Conservation (phyloP, 2,329 filamentous ascomycete species). For the Hypoxylon sp. region DNA sequence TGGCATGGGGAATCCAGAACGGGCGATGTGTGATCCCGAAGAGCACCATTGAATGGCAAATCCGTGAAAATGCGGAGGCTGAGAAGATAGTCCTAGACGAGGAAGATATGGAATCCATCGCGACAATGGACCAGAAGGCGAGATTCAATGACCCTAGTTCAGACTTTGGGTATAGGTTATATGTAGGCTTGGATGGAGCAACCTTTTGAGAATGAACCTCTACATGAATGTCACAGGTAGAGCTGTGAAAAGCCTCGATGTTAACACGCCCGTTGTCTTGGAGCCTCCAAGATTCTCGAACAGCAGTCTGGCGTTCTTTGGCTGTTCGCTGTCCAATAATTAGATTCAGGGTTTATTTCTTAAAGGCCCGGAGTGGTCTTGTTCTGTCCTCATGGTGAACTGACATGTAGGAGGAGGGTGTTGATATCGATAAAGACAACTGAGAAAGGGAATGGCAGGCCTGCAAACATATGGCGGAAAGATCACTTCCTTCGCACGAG, state of each 20-base stretch:
- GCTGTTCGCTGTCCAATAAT: too few relatives aligned
- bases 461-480: too few relatives aligned
- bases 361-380: too few relatives aligned
- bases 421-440: too few relatives aligned
- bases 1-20: constrained; percentile 54
- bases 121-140: constrained; percentile 35
- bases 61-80: constrained; percentile 37
- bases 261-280: too few relatives aligned
- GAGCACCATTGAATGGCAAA: constrained; percentile 50
- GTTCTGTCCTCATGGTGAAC: too few relatives aligned
- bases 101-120: constrained; percentile 34
- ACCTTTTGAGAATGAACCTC: neutral
- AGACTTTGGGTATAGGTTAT: constrained; percentile 47
- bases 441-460: too few relatives aligned
- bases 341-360: too few relatives aligned
- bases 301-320: too few relatives aligned
- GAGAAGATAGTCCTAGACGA: constrained; percentile 24
- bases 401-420: too few relatives aligned
- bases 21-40: constrained; percentile 55
- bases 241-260: neutral
- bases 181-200: constrained; percentile 34
- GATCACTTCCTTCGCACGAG: too few relatives aligned
- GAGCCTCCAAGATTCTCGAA: too few relatives aligned
- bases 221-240: neutral
- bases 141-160: constrained; percentile 44